phyloP scores from a whole-genome alignment of 257 asterid species.

The Striga asiatica region DNA sequence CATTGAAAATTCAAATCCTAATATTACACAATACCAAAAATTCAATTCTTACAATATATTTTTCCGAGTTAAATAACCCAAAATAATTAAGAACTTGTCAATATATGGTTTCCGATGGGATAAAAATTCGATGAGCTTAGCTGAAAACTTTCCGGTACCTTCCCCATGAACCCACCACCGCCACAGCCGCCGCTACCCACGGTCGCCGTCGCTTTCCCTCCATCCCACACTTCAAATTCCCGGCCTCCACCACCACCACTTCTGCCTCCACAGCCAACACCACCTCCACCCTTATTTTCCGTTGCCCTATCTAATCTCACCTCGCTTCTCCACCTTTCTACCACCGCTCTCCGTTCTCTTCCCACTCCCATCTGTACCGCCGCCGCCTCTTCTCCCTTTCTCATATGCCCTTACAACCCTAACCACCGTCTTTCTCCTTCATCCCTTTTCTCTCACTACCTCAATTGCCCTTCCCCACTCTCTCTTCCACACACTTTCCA shows the following conservation, averaged over 20 bases:
- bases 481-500: slow-evolving; percentile 29
- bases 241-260: slow-evolving; percentile 22
- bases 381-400: slow-evolving; percentile 21
- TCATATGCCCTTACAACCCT: slow-evolving; percentile 59
- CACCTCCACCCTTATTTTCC: slow-evolving; percentile 19
- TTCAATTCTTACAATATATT: no score
- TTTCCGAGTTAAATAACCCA: no score
- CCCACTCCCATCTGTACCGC: slow-evolving; percentile 25
- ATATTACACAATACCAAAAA: no score
- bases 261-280: no score
- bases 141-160: no score
- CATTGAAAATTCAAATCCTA: no score
- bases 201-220: slow-evolving; percentile 10
- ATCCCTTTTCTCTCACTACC: slow-evolving; percentile 67
- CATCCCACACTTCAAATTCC: slow-evolving; percentile 19
- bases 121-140: no score
- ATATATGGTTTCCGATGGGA: no score
- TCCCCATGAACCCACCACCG: slow-evolving; percentile 25
- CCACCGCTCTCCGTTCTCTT: slow-evolving; percentile 41
- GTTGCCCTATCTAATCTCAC: slow-evolving; percentile 40
- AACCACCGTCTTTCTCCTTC: slow-evolving; percentile 60
- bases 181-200: slow-evolving; percentile 22
- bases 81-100: no score
- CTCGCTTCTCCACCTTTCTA: slow-evolving; percentile 40
- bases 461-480: slow-evolving; percentile 45